Conservation (phyloP, 345 rosid species). For the Populus euphratica region DNA sequence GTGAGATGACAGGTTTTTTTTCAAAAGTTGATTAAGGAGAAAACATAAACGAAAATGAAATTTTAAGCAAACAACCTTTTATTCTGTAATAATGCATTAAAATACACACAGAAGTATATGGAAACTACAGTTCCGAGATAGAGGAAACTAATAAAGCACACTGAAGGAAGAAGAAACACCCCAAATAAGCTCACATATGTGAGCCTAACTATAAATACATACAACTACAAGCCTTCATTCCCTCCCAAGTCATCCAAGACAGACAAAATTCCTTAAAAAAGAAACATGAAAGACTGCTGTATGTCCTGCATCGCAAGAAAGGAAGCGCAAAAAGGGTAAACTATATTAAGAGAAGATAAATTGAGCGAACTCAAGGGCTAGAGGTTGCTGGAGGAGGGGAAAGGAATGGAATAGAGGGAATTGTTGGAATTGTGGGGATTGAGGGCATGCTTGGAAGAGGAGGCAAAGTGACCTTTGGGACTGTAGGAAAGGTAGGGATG, state of each 20-base stretch:
- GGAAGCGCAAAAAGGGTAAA: not conserved
- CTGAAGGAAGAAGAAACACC: not conserved
- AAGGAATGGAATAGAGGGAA: constrained; percentile 36
- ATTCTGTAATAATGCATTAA: not conserved
- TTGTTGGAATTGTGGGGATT: constrained; percentile 14
- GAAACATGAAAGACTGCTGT: not conserved
- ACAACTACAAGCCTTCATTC: not conserved
- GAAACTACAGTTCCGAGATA: not conserved
- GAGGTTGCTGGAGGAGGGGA: constrained; percentile 30
- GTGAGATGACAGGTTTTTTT: not conserved
- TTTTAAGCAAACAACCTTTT: not conserved
- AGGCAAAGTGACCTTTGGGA: constrained; percentile 14
- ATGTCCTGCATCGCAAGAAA: not conserved
- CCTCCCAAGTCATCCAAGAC: no score
- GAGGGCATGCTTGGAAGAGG: constrained; percentile 26
- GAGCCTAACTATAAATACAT: not conserved
- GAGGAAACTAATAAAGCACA: not conserved
- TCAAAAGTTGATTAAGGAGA: not conserved
- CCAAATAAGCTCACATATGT: not conserved
- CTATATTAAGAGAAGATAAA: not conserved
- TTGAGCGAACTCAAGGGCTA: constrained; percentile 21
- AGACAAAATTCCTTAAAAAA: not conserved
- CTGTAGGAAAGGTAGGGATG: constrained; percentile 2
- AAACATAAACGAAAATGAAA: not conserved
- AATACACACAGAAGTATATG: not conserved